phyloP scores from a whole-genome alignment of 495 filamentous ascomycete species.

The Lophium mytilinum region DNA sequence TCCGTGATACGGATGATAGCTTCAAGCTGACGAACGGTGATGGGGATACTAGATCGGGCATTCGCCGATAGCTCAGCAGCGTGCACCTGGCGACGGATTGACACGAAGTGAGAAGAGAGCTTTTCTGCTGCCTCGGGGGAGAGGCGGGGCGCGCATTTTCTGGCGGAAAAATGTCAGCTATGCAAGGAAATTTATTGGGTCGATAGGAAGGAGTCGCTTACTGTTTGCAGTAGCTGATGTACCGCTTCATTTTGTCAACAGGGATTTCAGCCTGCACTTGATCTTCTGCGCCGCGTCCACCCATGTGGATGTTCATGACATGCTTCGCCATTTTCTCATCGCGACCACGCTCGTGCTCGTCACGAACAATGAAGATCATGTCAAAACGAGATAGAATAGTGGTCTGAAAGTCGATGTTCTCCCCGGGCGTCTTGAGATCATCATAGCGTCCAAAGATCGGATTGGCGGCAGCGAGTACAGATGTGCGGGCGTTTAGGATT shows the following conservation, averaged over 20 bases:
- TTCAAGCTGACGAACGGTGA: slow-evolving; percentile 95
- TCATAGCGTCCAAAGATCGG: slow-evolving; percentile 97
- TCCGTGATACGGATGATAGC: slow-evolving; percentile 96
- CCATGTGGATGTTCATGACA: slow-evolving; percentile 98
- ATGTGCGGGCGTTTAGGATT: slow-evolving; percentile 92
- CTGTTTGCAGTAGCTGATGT: slow-evolving; percentile 96
- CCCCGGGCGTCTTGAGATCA: slow-evolving; percentile 92
- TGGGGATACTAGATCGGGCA: slow-evolving; percentile 83
- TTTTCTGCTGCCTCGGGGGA: slow-evolving; percentile 91
- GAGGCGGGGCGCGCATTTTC: slow-evolving; percentile 86
- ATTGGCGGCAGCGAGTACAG: slow-evolving; percentile 92
- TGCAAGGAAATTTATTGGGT: not conserved
- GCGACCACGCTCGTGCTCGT: slow-evolving; percentile 81
- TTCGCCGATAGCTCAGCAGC: slow-evolving; percentile 80
- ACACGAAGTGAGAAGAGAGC: slow-evolving; percentile 94
- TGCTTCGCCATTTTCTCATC: slow-evolving; percentile 94
- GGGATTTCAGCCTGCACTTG: slow-evolving; percentile 77
- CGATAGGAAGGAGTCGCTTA: slow-evolving; percentile 39
- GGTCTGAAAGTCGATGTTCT: slow-evolving; percentile 99
- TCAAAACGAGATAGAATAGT: slow-evolving; percentile 98
- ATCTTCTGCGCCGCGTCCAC: slow-evolving; percentile 75
- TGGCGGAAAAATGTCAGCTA: slow-evolving; percentile 38
- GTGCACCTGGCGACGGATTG: slow-evolving; percentile 91
- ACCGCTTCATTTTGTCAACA: slow-evolving; percentile 95
- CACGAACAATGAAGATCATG: slow-evolving; percentile 99